Base-by-base conservation (phyloP, 352 stramenopile species). In the Pelagophyceae sp. region DNA sequence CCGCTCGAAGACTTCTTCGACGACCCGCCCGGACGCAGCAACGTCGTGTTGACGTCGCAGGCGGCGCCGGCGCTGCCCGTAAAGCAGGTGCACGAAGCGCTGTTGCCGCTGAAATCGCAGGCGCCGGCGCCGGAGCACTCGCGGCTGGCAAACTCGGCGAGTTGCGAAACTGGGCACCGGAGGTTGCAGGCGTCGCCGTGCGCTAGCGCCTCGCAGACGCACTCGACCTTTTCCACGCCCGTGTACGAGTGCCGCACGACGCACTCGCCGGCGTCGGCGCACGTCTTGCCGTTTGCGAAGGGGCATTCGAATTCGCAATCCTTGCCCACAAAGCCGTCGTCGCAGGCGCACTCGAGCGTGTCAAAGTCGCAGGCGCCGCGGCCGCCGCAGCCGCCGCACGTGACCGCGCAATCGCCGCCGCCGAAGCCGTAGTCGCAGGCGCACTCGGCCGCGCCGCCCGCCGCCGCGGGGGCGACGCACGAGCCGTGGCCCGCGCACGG, bases 261-360 rank as follows among this genome's bases (percentile, higher is more conserved):
- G n/a, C 67, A 74, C 15, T 35, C 15, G 35, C 67, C 67, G 35
- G 19, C 35, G 27, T 37, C 35, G 2, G 6, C 3, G 38, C 67
- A 74, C 15, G 38, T 6, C 2, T 2, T 23, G 67, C 38, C 67
- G 35, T 32, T 5, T 1, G 19, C 2, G 2, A 20, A 35, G 11
- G 67, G 67, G 38, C 67, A 74, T 2, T 15, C 38, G 35, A 74
- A 58, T n/a, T 51, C 67, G 67, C 67, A 74, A 5, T 51, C 67
- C 35, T 33, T 3, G 3, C 67, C 67, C 15, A 33, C 37, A 11
- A 31, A 58, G 38, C 38, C 67, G 15, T 11, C 33, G 67, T 51
- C 67, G 67, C 67, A 74, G 35, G 23, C 27, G 67, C 67, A 74
- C 1, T 31, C n/a, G 5, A 6, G 29, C 67, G 67, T 74, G 35